Evolutionary conservation across 2,329 filamentous ascomycete species (phyloP).

Genomic region (Ceratocystis cacaofunesta): DNA sequence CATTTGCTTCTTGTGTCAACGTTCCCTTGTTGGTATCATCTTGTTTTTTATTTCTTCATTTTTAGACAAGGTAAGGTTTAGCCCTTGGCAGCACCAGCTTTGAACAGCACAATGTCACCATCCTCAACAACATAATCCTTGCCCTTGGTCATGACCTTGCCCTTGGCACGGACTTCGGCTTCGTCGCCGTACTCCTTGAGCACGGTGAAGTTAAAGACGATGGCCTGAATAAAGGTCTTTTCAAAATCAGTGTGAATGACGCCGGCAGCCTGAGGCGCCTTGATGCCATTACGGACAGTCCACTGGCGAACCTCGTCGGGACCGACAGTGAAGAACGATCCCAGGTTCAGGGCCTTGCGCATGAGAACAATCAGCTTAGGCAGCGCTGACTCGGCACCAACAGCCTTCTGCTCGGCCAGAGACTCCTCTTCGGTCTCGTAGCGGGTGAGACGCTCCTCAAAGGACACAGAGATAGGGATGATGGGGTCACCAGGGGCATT

Average conservation of each 20-base stretch:
- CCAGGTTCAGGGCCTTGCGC: constrained; percentile 79
- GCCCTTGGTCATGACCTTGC: constrained; percentile 96
- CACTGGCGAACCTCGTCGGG: constrained; percentile 94
- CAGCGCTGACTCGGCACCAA: constrained; percentile 74
- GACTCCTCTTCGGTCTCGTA: constrained; percentile 66
- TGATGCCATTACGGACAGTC: constrained; percentile 91
- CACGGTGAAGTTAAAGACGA: constrained; percentile 77
- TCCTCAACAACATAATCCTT: constrained; percentile 90
- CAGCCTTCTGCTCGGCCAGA: constrained; percentile 72
- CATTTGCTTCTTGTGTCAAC: no score
- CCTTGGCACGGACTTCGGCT: constrained; percentile 74
- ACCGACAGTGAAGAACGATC: constrained; percentile 94
- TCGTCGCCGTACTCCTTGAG: constrained; percentile 85
- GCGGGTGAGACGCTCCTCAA: constrained; percentile 79
- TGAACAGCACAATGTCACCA: constrained; percentile 73
- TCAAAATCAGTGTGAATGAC: constrained; percentile 98
- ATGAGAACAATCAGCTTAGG: constrained; percentile 87
- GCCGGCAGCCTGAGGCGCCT: constrained; percentile 93
- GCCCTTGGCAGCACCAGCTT: constrained; percentile 68
- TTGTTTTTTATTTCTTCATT: constrained; percentile 8
- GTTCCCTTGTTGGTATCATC: constrained; percentile 10
- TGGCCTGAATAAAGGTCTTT: constrained; percentile 96
- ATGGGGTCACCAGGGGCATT: constrained; percentile 77
- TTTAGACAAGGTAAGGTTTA: constrained; percentile 25
- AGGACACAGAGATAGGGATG: constrained; percentile 81